phyloP scores from a whole-genome alignment of 176 grass and related monocot genomes.

The Cymbopogon citratus region DNA sequence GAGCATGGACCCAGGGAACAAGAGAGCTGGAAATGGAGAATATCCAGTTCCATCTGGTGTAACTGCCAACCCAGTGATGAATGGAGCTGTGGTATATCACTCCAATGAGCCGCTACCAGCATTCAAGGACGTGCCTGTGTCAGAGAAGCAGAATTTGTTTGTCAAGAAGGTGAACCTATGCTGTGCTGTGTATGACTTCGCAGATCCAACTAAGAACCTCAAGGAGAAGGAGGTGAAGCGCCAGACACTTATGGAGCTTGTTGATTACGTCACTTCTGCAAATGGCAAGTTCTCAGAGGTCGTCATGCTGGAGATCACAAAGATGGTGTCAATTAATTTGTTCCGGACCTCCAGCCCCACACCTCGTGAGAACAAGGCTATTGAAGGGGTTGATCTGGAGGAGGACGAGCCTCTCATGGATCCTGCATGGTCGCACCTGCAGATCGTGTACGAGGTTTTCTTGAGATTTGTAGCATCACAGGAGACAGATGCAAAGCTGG shows the following conservation, averaged over 20 bases:
- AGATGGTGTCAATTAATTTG: constrained; percentile 75
- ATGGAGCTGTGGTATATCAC: constrained; percentile 44
- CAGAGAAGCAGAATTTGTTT: constrained; percentile 81
- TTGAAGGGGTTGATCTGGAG: constrained; percentile 82
- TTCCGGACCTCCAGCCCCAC: constrained; percentile 66
- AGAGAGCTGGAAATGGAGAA: constrained; percentile 45
- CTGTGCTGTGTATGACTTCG: constrained; percentile 64
- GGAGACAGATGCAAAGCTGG: constrained; percentile 87
- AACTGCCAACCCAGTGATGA: constrained; percentile 23
- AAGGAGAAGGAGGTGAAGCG: constrained; percentile 93
- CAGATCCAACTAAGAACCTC: constrained; percentile 62
- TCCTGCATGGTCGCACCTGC: constrained; percentile 84
- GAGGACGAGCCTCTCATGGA: constrained; percentile 97
- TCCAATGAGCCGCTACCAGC: constrained; percentile 64
- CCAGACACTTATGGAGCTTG: constrained; percentile 73
- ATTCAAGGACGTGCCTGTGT: constrained; percentile 78
- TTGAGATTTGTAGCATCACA: constrained; percentile 82
- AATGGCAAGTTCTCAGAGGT: constrained; percentile 71
- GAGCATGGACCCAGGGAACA: constrained; percentile 50
- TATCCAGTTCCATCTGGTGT: constrained; percentile 35
- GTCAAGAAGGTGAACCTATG: constrained; percentile 78
- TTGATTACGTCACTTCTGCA: constrained; percentile 74
- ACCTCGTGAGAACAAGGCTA: constrained; percentile 69
- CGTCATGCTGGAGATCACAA: constrained; percentile 72
- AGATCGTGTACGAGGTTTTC: constrained; percentile 85